Percentiles rank a stretch among this genome's conserved stretches.
Conservation (phyloP, 2,329 filamentous ascomycete genomes). For the Scedosporium dehoogii region DNA sequence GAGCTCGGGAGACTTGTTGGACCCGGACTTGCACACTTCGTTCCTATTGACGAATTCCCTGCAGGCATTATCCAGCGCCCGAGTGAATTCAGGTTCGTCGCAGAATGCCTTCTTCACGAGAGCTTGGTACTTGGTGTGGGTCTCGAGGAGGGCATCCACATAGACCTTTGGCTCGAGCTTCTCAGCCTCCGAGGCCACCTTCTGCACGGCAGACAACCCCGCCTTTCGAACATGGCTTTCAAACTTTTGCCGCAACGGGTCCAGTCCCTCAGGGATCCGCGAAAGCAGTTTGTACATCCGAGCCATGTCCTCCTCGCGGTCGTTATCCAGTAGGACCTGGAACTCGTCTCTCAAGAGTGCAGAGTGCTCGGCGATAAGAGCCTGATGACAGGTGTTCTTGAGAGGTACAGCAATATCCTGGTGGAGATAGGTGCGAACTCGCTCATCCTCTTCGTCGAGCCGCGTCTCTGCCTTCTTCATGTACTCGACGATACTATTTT, state of each 20-base stretch:
- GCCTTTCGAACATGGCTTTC: constrained; percentile 89
- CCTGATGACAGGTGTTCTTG: constrained; percentile 80
- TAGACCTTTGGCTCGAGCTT: constrained; percentile 94
- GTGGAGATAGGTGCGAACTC: constrained; percentile 85
- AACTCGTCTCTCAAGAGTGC: constrained; percentile 87
- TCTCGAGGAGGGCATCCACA: constrained; percentile 87
- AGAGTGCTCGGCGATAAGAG: constrained; percentile 83
- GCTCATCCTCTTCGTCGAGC: constrained; percentile 85
- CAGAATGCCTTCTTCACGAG: constrained; percentile 89
- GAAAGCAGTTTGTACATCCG: constrained; percentile 92
- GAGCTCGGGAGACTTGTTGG: constrained; percentile 88
- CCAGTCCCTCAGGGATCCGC: constrained; percentile 81
- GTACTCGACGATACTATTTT: constrained; percentile 97
- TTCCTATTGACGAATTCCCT: constrained; percentile 98
- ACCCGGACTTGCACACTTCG: constrained; percentile 86
- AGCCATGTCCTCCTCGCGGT: constrained; percentile 89
- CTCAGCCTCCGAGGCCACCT: constrained; percentile 80
- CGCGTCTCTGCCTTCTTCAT: constrained; percentile 98
- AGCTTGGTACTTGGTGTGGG: constrained; percentile 85
- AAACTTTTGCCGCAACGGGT: constrained; percentile 77
- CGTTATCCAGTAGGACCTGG: constrained; percentile 83
- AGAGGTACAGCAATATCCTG: constrained; percentile 76
- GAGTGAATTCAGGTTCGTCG: constrained; percentile 92
- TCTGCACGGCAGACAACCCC: constrained; percentile 78
- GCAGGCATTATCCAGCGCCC: constrained; percentile 93